These are phyloP conservation scores for Trametes sp. DNA, from an alignment of 1,284 basidiomycete genomes.

Conservation along the genomic window DNA sequence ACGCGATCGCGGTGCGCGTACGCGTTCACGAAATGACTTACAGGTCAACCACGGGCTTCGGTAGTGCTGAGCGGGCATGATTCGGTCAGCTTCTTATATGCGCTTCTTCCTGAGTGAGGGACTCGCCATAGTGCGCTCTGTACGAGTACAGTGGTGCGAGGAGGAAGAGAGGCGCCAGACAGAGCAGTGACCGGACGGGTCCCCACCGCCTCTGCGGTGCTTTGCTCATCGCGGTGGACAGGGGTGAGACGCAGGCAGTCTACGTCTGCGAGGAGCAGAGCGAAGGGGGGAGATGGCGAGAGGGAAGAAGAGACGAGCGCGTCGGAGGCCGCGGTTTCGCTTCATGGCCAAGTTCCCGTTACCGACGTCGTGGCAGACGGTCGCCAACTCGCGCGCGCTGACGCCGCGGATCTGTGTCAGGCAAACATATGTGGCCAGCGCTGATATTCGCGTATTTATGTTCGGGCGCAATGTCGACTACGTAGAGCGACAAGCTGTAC, in stretches of 20 bases:
- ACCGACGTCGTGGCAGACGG: too few species aligned
- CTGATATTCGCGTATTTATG: not conserved
- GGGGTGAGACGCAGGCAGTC: not conserved
- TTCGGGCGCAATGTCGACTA: too few species aligned
- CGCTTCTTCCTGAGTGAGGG: not conserved
- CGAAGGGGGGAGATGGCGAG: not conserved
- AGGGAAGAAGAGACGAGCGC: not conserved
- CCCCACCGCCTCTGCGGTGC: conserved; percentile 43
- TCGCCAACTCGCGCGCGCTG: too few species aligned
- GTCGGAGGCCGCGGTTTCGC: not conserved
- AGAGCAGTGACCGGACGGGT: conserved; percentile 45
- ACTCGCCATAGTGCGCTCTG: conserved; percentile 43
- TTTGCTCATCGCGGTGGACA: conserved; percentile 28
- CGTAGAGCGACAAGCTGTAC: too few species aligned
- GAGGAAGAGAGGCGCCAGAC: conserved; percentile 45
- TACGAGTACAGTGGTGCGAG: conserved; percentile 43
- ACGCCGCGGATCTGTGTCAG: not conserved
- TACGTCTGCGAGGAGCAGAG: not conserved
- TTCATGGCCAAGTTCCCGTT: too few species aligned
- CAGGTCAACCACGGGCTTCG: conserved; percentile 49
- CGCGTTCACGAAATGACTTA: conserved; percentile 34
- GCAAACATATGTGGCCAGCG: not conserved
- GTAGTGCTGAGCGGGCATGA: conserved; percentile 43
- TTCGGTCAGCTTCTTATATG: not conserved
- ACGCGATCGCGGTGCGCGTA: not conserved